These are phyloP conservation scores for Aspergillus carlsbadensis DNA, from an alignment of 495 filamentous ascomycete species.

Conservation along the genomic window DNA sequence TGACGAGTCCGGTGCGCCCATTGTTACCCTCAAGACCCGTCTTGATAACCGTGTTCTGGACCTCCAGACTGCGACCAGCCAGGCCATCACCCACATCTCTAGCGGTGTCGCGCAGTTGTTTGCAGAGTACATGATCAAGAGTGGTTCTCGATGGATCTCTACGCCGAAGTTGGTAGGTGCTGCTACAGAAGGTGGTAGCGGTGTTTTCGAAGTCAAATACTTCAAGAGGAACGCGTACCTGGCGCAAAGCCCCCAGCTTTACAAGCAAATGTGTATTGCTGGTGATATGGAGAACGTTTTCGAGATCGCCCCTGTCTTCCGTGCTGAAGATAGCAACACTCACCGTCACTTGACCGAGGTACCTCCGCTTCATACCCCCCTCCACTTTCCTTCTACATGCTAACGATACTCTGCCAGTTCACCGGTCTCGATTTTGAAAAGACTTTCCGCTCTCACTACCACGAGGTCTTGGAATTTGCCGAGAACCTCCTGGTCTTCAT, in stretches of 20 bases:
- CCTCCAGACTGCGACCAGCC: constrained; percentile 81
- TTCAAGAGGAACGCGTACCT: constrained; percentile 83
- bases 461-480: constrained; percentile 77
- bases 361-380: constrained; percentile 10
- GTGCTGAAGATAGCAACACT: constrained; percentile 95
- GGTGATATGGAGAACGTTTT: constrained; percentile 89
- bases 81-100: constrained; percentile 82
- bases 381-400: constrained; percentile 30
- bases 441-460: constrained; percentile 86
- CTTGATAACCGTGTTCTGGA: constrained; percentile 90
- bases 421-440: constrained; percentile 97
- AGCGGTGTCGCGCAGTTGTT: constrained; percentile 80
- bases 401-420: constrained; percentile 49
- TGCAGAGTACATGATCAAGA: constrained; percentile 69
- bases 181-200: constrained; percentile 89
- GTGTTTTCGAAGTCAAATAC: constrained; percentile 90
- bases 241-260: constrained; percentile 92
- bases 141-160: constrained; percentile 83
- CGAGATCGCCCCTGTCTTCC: constrained; percentile 88
- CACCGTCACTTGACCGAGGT: constrained; percentile 92
- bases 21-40: constrained; percentile 72
- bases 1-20: constrained; percentile 52
- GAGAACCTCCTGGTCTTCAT: constrained; percentile 87
- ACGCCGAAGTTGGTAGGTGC: constrained; percentile 86
- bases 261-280: constrained; percentile 95